Percentiles rank a stretch among this genome's conserved stretches.
phyloP scores from a whole-genome alignment of 148 eudicot genomes.

The Nepenthes mirabilis region DNA sequence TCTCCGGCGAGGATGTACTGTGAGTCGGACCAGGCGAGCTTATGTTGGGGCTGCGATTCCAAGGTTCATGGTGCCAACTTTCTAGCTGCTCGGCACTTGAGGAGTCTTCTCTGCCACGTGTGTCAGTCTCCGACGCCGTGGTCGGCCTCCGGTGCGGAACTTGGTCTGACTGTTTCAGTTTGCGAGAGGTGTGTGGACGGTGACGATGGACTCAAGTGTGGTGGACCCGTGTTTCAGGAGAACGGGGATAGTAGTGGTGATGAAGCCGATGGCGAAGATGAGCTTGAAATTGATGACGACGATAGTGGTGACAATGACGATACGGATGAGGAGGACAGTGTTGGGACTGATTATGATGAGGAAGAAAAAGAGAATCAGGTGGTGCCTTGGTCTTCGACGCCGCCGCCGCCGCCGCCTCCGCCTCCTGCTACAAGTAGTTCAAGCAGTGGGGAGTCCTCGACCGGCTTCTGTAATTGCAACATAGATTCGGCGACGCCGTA shows the following conservation, averaged over 20 bases:
- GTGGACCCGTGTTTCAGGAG: no score
- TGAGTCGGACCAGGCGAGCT: constrained; percentile 37
- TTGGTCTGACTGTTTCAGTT: constrained; percentile 16
- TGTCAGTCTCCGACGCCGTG: constrained; percentile 7
- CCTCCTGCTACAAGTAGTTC: constrained; percentile 20
- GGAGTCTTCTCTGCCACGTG: constrained; percentile 8
- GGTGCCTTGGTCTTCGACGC: constrained; percentile 31
- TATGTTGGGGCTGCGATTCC: constrained; percentile 47
- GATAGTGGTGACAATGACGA: constrained; percentile 7
- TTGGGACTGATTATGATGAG: constrained; percentile 5
- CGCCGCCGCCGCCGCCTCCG: constrained; percentile 25
- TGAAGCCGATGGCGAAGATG: constrained; percentile 2
- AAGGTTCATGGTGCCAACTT: constrained; percentile 49
- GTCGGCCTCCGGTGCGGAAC: constrained; percentile 11
- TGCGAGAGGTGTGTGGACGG: constrained; percentile 19
- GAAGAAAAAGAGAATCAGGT: constrained; percentile 34
- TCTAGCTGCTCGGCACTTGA: constrained; percentile 23
- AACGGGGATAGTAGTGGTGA: constrained; percentile 6
- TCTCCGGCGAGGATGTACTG: constrained; percentile 28
- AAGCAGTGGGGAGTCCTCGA: constrained; percentile 13
- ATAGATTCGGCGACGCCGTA: background rate
- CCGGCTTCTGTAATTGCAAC: constrained; percentile 3
- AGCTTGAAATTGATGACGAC: background rate
- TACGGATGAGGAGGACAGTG: constrained; percentile 19
- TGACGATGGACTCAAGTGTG: background rate